Evolutionary conservation across 495 filamentous ascomycete species (phyloP), one percentile per base, ranked within the genome.

Genomic region (Staphylotrichum tortipilum): DNA sequence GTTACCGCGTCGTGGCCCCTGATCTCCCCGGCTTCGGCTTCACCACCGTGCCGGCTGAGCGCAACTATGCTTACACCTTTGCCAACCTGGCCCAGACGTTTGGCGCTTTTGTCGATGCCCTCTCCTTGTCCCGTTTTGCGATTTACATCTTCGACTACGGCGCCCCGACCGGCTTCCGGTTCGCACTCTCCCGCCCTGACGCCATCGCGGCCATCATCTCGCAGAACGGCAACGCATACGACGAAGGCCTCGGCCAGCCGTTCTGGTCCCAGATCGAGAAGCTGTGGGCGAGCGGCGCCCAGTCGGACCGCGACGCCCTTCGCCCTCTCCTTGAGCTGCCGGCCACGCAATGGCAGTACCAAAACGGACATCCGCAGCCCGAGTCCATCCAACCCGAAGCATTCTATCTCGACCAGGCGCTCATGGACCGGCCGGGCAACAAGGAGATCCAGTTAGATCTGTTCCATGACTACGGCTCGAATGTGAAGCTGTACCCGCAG

Each of bases 141-240:
- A 55, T 83, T 22, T 85, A 81, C 60, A 73, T 84, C 50, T 84
- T 84, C 58, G 81, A 85, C 65, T 84, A 83, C 62, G 81, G 81
- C 30, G 78, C 81, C 0, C 79, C 81, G 0, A 68, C 68, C 11
- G 80, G 70, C 3, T 60, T 82, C 9, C 69, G 77, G 5, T 62
- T 83, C 9, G 78, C 80, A 0, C 66, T 82, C 7, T 42, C 69
- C 19, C 64, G 72, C 4, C 73, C 75, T 0, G 52, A 71, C 6
- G 61, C 65, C 10, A 63, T 83, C 29, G 61, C 66, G 22, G 76
- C 74, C 14, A 76, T 85, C 49, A 70, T 84, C 56, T 63, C 70
- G 6, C 80, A 83, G 52, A 83, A 81, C 54, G 81, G 81, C 30
- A 85, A 84, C 56, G 81, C 79, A 26, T 84, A 83, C 58, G 65